These are phyloP conservation scores for Salvia sclarea DNA, from an alignment of 305 asterid genomes.

Conservation along the genomic window DNA sequence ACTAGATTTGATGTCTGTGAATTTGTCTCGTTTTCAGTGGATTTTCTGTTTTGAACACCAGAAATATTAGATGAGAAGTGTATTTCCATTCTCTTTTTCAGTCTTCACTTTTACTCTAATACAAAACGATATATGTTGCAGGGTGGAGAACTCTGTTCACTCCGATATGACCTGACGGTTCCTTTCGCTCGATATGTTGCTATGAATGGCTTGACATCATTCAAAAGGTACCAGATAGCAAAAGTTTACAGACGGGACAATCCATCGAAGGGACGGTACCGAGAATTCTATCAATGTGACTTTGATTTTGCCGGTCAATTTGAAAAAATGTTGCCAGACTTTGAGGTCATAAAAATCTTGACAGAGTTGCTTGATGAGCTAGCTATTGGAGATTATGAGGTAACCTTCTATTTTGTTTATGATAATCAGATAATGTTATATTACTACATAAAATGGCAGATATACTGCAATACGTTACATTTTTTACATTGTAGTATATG, in stretches of 20 bases:
- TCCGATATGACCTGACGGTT: slow-evolving; percentile 93
- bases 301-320: slow-evolving; percentile 91
- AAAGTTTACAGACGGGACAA: slow-evolving; percentile 95
- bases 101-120: slow-evolving; percentile 2
- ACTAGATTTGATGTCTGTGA: background rate
- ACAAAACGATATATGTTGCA: slow-evolving; percentile 33
- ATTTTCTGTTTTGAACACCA: background rate
- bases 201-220: slow-evolving; percentile 82
- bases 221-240: slow-evolving; percentile 94
- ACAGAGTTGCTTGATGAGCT: slow-evolving; percentile 89
- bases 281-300: slow-evolving; percentile 97
- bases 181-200: slow-evolving; percentile 93
- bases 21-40: background rate
- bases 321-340: slow-evolving; percentile 93
- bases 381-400: slow-evolving; percentile 92
- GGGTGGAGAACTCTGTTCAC: slow-evolving; percentile 99
- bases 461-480: slow-evolving; percentile 3
- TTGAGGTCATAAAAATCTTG: slow-evolving; percentile 82
- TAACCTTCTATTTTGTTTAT: slow-evolving; percentile 24
- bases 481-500: background rate
- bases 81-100: background rate
- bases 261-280: slow-evolving; percentile 93
- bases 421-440: background rate
- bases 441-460: background rate
- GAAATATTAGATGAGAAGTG: background rate